Percentiles rank a stretch among this genome's conserved stretches.
Conservation (phyloP, 2,329 filamentous ascomycete genomes). For the Diplodia seriata region DNA sequence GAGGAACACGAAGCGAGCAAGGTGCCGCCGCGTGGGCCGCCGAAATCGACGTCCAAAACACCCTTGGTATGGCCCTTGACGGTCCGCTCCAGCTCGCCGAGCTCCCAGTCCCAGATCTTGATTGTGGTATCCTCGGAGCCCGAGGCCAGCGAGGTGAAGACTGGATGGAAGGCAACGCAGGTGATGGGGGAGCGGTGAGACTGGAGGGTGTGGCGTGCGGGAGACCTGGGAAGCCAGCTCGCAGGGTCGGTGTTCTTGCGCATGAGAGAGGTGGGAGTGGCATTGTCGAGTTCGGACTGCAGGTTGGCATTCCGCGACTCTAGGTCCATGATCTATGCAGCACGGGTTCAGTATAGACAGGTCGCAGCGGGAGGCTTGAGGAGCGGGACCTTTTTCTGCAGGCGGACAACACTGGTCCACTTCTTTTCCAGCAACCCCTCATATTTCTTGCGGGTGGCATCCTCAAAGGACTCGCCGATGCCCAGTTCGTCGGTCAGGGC, state of each 20-base stretch:
- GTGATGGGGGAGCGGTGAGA: constrained; percentile 83
- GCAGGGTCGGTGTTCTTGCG: constrained; percentile 82
- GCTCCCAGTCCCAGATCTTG: constrained; percentile 97
- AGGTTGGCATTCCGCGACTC: constrained; percentile 76
- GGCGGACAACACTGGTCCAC: constrained; percentile 92
- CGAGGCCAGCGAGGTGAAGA: constrained; percentile 88
- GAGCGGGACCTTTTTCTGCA: constrained; percentile 85
- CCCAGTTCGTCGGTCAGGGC: constrained; percentile 79
- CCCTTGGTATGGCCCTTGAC: constrained; percentile 91
- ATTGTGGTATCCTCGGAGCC: constrained; percentile 93
- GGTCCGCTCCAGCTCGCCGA: constrained; percentile 87
- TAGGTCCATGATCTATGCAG: constrained; percentile 83
- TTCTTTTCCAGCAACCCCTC: constrained; percentile 95
- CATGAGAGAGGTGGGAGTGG: constrained; percentile 79
- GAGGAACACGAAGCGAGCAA: constrained; percentile 84
- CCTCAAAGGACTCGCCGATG: constrained; percentile 76
- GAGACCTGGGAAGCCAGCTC: constrained; percentile 84
- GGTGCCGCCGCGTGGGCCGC: constrained; percentile 79
- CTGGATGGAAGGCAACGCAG: constrained; percentile 88
- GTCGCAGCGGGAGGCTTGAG: neutral
- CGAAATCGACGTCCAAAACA: constrained; percentile 88
- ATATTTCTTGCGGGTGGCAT: constrained; percentile 88
- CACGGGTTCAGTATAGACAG: constrained; percentile 6
- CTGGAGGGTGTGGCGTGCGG: constrained; percentile 80
- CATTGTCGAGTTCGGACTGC: constrained; percentile 83